Conservation (phyloP, 1,139 yeast species). For the Diutina siamensis region DNA sequence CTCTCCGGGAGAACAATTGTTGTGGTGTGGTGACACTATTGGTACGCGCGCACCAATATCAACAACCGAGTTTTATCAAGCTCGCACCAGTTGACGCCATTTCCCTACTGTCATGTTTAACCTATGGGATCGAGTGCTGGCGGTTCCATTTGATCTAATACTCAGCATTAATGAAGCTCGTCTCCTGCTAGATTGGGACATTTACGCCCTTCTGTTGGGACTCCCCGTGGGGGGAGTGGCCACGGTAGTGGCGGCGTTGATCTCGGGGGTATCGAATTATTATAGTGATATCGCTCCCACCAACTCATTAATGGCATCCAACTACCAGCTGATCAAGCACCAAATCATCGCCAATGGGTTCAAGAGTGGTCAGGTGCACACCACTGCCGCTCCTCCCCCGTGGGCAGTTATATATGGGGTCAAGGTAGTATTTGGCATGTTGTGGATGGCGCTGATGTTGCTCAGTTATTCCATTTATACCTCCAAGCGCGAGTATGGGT, state of each 20-base stretch:
- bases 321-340: slow-evolving; percentile 4
- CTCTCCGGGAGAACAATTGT: too few relatives aligned
- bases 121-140: background rate
- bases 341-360: background rate
- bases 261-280: background rate
- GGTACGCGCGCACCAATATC: too few relatives aligned
- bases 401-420: background rate
- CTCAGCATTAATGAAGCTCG: background rate
- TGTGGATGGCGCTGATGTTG: background rate
- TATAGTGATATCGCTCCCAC: background rate
- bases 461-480: background rate
- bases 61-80: too few relatives aligned
- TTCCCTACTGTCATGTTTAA: too few relatives aligned
- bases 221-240: background rate
- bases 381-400: background rate
- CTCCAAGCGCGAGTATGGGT: background rate
- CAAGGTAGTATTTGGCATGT: background rate
- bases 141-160: background rate
- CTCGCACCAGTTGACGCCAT: too few relatives aligned
- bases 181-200: slow-evolving; percentile 4
- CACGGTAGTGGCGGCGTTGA: background rate
- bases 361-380: background rate
- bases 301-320: background rate
- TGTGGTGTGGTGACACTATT: too few relatives aligned
- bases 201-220: background rate